phyloP scores from a whole-genome alignment of 1,139 yeast species.

The Yamadazyma friedrichii region DNA sequence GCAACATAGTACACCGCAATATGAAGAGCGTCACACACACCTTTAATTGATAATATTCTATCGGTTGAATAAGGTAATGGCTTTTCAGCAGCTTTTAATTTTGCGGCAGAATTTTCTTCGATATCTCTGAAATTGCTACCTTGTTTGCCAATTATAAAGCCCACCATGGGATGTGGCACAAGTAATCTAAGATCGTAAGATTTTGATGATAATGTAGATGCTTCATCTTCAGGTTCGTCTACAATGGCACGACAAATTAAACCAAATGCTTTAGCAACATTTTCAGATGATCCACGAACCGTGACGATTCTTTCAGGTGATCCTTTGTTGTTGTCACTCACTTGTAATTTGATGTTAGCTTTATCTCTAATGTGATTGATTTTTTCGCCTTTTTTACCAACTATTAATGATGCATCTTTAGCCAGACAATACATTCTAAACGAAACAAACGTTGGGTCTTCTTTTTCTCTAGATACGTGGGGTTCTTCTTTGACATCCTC shows the following conservation, averaged over 20 bases:
- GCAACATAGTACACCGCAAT: conserved; percentile 78
- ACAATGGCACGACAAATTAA: conserved; percentile 64
- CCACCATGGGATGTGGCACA: conserved; percentile 80
- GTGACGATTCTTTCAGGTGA: conserved; percentile 76
- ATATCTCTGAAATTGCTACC: conserved; percentile 78
- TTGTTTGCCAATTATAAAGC: conserved; percentile 77
- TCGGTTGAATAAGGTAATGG: conserved; percentile 80
- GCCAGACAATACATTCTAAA: conserved; percentile 74
- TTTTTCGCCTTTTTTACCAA: conserved; percentile 76
- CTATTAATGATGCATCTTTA: conserved; percentile 74
- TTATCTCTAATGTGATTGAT: conserved; percentile 64
- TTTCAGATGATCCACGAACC: conserved; percentile 74
- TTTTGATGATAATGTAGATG: conserved; percentile 55
- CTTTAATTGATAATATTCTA: conserved; percentile 66
- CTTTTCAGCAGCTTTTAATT: conserved; percentile 72
- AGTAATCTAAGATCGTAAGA: conserved; percentile 60
- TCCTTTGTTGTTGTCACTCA: conserved; percentile 74
- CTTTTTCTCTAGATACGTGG: conserved; percentile 22
- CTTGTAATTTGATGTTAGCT: conserved; percentile 67
- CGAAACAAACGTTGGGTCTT: conserved; percentile 59
- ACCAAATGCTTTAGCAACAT: conserved; percentile 83
- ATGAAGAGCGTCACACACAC: conserved; percentile 86
- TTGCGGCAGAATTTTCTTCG: conserved; percentile 81
- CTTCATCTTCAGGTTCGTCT: conserved; percentile 67
- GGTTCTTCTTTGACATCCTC: conserved; percentile 6